Conservation (phyloP, 495 filamentous ascomycete genomes). For the Alectoria sarmentosa region DNA sequence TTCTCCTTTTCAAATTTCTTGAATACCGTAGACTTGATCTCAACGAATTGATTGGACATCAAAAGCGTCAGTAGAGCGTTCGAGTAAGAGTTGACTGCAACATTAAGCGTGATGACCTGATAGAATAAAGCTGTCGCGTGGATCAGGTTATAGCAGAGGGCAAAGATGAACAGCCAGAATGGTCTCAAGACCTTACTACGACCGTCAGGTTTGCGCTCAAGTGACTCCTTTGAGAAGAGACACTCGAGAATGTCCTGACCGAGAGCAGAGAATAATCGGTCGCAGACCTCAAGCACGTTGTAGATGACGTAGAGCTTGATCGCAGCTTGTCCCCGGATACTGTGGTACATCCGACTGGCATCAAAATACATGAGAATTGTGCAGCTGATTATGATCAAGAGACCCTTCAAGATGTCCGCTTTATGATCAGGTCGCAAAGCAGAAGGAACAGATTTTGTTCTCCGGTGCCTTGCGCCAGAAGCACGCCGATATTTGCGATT, state of each 20-base stretch:
- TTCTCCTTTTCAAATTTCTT: constrained; percentile 78
- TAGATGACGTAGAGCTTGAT: constrained; percentile 99
- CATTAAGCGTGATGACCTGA: constrained; percentile 95
- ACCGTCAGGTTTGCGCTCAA: constrained; percentile 79
- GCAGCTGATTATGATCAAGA: constrained; percentile 78
- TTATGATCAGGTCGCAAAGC: constrained; percentile 81
- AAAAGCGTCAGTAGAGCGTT: constrained; percentile 90
- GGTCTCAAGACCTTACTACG: constrained; percentile 89
- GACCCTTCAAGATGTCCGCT: constrained; percentile 85
- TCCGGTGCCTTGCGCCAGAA: constrained; percentile 52
- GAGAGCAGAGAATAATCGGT: constrained; percentile 80
- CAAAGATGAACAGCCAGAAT: constrained; percentile 82
- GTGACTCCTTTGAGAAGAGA: constrained; percentile 83
- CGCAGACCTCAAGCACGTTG: constrained; percentile 86
- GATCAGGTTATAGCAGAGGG: constrained; percentile 77
- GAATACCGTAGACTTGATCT: constrained; percentile 97
- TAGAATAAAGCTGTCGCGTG: constrained; percentile 89
- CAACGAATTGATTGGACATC: constrained; percentile 93
- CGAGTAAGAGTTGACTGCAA: constrained; percentile 97
- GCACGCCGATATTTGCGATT: constrained; percentile 25
- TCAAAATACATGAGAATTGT: constrained; percentile 85
- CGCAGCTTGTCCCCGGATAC: constrained; percentile 89
- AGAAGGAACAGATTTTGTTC: constrained; percentile 78
- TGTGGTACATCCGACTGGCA: constrained; percentile 96
- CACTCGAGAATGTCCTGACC: constrained; percentile 97